A percentile compares a stretch with the other conserved stretches of the same genome.
phyloP scores from a whole-genome alignment of 139 green algal genomes.

The Helicosporidium sp. region DNA sequence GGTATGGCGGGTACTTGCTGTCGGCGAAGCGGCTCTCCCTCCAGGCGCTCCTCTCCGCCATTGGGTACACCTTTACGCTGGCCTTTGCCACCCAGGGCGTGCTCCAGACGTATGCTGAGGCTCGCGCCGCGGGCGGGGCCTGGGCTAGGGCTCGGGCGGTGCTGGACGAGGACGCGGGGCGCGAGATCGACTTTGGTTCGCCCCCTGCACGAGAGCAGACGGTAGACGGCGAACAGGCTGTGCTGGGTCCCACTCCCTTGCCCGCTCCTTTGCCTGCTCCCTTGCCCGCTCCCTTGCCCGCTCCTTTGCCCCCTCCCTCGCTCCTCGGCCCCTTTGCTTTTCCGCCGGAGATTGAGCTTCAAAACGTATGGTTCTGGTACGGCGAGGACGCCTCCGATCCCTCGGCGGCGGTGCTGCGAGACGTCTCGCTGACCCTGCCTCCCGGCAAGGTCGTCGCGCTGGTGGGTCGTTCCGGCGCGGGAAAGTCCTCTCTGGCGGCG shows the following conservation, averaged over 20 bases:
- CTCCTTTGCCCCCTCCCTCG: too few relatives aligned
- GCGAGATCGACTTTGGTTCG: too few relatives aligned
- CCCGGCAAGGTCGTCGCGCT: constrained; percentile 56
- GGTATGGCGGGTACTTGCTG: constrained; percentile 37
- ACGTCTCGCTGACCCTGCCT: constrained; percentile 42
- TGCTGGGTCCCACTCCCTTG: too few relatives aligned
- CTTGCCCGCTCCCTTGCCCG: too few relatives aligned
- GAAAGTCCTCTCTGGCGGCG: constrained; percentile 62
- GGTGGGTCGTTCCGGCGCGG: constrained; percentile 58
- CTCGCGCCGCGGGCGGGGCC: constrained; percentile 28
- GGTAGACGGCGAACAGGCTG: too few relatives aligned
- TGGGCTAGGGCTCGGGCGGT: too few relatives aligned
- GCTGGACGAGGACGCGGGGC: too few relatives aligned
- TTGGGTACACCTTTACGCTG: constrained; percentile 76
- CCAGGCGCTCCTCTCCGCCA: constrained; percentile 52
- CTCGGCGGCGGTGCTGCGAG: constrained; percentile 29
- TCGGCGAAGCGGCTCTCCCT: constrained; percentile 42
- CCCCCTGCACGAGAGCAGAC: too few relatives aligned
- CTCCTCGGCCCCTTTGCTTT: too few relatives aligned
- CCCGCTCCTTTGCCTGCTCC: too few relatives aligned
- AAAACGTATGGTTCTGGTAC: constrained; percentile 51
- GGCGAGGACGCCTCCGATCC: constrained; percentile 43
- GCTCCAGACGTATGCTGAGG: constrained; percentile 56
- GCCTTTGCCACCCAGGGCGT: constrained; percentile 66
- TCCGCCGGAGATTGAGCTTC: constrained; percentile 45